phyloP scores from a whole-genome alignment of 2,329 filamentous ascomycete species.

The Metarhizium guizhouense region DNA sequence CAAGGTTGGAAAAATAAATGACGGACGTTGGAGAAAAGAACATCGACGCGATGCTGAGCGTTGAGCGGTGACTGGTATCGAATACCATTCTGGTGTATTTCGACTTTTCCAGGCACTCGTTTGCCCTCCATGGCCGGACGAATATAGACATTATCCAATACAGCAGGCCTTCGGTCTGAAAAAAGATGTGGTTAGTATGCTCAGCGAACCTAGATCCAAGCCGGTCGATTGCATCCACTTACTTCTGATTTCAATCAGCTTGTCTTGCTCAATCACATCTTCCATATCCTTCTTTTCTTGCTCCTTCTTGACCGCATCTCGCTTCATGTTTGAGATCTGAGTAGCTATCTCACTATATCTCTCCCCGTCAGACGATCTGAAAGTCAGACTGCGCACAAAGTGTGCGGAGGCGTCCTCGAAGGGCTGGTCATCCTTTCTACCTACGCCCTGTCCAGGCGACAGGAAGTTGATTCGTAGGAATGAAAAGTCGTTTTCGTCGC shows the following conservation, averaged over 20 bases:
- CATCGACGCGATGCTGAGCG: constrained; percentile 76
- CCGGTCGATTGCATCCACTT: constrained; percentile 22
- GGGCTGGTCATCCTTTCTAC: constrained; percentile 92
- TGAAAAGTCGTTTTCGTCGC: constrained; percentile 87
- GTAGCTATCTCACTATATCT: constrained; percentile 85
- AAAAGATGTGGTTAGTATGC: constrained; percentile 29
- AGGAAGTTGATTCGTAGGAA: constrained; percentile 96
- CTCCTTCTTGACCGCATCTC: constrained; percentile 81
- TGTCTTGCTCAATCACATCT: constrained; percentile 97
- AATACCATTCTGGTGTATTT: constrained; percentile 98
- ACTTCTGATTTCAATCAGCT: constrained; percentile 90
- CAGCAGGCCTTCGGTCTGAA: constrained; percentile 75
- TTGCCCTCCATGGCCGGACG: constrained; percentile 94
- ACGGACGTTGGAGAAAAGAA: constrained; percentile 96
- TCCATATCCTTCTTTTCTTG: constrained; percentile 99
- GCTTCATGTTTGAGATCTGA: constrained; percentile 94
- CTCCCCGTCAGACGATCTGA: constrained; percentile 81
- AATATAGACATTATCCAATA: constrained; percentile 91
- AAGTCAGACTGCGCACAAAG: constrained; percentile 91
- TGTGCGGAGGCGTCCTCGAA: constrained; percentile 95
- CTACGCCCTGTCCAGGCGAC: constrained; percentile 93
- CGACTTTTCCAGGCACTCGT: constrained; percentile 87
- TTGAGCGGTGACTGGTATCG: constrained; percentile 80
- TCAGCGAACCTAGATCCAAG: background rate
- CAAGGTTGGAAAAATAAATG: constrained; percentile 99